These are phyloP conservation scores for Pterula multifida DNA, from an alignment of 1,284 basidiomycete species.

Conservation along the genomic window DNA sequence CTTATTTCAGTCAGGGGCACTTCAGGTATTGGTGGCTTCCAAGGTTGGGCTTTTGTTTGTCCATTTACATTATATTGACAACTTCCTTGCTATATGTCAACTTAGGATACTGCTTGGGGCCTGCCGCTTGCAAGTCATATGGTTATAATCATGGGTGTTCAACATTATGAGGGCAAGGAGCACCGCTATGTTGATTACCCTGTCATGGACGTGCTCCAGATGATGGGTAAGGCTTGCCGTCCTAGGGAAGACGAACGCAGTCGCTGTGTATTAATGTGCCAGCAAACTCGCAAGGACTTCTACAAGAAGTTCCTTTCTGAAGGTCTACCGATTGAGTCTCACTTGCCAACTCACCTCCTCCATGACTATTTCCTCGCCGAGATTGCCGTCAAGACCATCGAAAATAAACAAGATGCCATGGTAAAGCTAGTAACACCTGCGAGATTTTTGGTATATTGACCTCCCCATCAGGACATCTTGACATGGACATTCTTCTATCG, in stretches of 20 bases:
- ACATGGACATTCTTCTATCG: constrained; percentile 97
- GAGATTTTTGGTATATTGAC: not conserved
- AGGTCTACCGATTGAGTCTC: constrained; percentile 95
- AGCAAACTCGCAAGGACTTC: constrained; percentile 93
- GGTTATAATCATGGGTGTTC: constrained; percentile 98
- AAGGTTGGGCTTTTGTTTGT: constrained; percentile 57
- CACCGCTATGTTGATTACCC: constrained; percentile 97
- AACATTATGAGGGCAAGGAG: constrained; percentile 91
- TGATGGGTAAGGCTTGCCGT: constrained; percentile 95
- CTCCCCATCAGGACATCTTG: constrained; percentile 58
- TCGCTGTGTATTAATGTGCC: constrained; percentile 92
- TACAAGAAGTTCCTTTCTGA: constrained; percentile 98
- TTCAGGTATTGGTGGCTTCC: constrained; percentile 89
- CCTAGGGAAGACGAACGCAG: constrained; percentile 79
- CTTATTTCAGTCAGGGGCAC: constrained; percentile 90
- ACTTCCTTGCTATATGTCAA: not conserved
- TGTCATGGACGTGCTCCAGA: constrained; percentile 94
- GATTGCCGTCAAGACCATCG: constrained; percentile 96
- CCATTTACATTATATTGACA: constrained; percentile 2
- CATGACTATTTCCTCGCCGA: constrained; percentile 99
- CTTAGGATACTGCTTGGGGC: constrained; percentile 89
- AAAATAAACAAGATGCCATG: constrained; percentile 96
- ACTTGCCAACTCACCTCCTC: constrained; percentile 74
- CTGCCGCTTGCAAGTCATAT: constrained; percentile 90
- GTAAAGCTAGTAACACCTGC: constrained; percentile 42